A percentile compares a stretch with the other conserved stretches of the same genome.
These are phyloP conservation scores for Backusella luteola DNA, from an alignment of 192 early-diverging fungal genomes.

Conservation along the genomic window DNA sequence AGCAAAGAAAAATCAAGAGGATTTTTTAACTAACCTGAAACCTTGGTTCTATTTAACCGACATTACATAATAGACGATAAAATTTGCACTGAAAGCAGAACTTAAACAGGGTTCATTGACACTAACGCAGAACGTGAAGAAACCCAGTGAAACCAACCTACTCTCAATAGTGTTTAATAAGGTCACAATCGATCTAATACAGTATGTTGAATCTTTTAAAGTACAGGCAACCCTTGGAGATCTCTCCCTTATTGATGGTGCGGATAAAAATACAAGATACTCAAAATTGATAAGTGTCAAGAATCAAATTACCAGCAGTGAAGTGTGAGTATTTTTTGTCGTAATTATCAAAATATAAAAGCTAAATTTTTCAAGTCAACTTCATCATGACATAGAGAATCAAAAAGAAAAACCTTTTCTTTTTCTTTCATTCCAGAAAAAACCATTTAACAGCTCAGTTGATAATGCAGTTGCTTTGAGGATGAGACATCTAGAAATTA, in stretches of 20 bases:
- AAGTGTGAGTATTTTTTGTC: background rate
- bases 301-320: slow-evolving; percentile 3
- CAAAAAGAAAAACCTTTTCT: slow-evolving; percentile 48
- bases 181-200: slow-evolving; percentile 52
- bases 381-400: background rate
- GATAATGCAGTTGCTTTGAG: slow-evolving; percentile 68
- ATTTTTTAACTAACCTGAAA: background rate
- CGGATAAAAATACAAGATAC: slow-evolving; percentile 54
- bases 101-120: slow-evolving; percentile 78
- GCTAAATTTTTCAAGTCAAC: background rate
- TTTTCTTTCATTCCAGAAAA: slow-evolving; percentile 59
- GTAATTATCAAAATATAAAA: background rate
- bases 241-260: slow-evolving; percentile 60
- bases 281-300: slow-evolving; percentile 55
- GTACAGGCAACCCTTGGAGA: slow-evolving; percentile 56
- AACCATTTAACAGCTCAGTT: slow-evolving; percentile 70
- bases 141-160: slow-evolving; percentile 28
- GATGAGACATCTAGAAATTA: slow-evolving; percentile 76
- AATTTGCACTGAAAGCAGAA: slow-evolving; percentile 56
- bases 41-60: background rate
- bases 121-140: slow-evolving; percentile 55
- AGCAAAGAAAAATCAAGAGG: background rate
- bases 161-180: slow-evolving; percentile 63
- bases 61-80: slow-evolving; percentile 48
- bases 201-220: slow-evolving; percentile 51